Percentiles rank a stretch among this genome's conserved stretches.
Evolutionary conservation across 164 flowering plant species (phyloP).

Genomic region (Stephania japonica): DNA sequence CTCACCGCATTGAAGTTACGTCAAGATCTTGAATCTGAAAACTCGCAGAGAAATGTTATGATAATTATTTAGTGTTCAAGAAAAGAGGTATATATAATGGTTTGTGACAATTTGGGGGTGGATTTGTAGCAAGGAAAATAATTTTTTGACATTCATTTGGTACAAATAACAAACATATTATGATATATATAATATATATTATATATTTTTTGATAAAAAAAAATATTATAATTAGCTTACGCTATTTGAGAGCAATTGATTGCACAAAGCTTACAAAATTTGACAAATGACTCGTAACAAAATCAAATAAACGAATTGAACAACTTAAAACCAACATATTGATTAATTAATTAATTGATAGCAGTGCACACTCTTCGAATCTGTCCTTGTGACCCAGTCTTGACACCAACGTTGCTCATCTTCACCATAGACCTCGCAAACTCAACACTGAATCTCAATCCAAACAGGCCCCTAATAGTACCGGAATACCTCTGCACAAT

Average conservation of each 20-base stretch:
- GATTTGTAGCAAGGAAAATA: no score
- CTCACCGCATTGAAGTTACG: no score
- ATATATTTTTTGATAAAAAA: no score
- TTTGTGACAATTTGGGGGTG: no score
- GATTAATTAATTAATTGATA: conserved; percentile 22
- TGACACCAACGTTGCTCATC: conserved; percentile 53
- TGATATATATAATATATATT: no score
- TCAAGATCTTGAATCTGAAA: no score
- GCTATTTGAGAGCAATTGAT: not conserved
- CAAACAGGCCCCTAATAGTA: conserved; percentile 24
- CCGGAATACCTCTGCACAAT: conserved; percentile 34
- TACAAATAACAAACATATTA: no score
- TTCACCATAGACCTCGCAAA: conserved; percentile 56
- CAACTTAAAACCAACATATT: not conserved
- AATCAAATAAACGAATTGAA: not conserved
- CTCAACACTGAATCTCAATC: conserved; percentile 33
- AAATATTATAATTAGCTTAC: not conserved
- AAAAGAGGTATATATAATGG: no score
- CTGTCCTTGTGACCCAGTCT: conserved; percentile 45
- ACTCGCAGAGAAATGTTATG: no score
- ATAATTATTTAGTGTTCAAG: no score
- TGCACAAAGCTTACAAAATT: no score
- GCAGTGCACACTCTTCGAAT: conserved; percentile 52
- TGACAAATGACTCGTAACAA: not conserved
- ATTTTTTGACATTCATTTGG: no score